These are phyloP conservation scores for Friedmanniomyces simplex DNA, from an alignment of 495 filamentous ascomycete genomes.

Conservation along the genomic window DNA sequence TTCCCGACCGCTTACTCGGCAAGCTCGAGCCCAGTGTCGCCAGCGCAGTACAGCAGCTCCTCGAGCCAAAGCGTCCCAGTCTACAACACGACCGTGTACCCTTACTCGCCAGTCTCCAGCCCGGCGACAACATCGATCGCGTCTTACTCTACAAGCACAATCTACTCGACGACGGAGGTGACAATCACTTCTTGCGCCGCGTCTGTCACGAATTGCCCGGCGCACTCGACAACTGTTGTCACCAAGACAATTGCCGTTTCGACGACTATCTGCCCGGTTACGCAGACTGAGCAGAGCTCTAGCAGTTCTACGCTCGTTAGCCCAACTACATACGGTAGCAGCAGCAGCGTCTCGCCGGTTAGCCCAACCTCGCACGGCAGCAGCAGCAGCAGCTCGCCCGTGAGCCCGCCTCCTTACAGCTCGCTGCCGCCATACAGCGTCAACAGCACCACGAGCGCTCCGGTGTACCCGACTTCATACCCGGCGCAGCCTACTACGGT, in stretches of 20 bases:
- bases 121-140: no score
- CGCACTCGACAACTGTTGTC: conserved; percentile 3
- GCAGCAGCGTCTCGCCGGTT: conserved; percentile 5
- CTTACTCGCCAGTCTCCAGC: no score
- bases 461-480: neutral
- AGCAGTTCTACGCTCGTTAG: conserved; percentile 8
- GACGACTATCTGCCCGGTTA: conserved; percentile 30
- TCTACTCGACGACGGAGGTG: conserved; percentile 5
- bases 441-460: conserved; percentile 1
- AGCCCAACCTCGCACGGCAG: neutral
- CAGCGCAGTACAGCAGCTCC: conserved; percentile 13
- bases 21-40: conserved; percentile 27
- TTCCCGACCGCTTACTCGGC: conserved; percentile 27
- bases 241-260: neutral
- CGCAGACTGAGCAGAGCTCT: conserved; percentile 28
- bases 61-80: conserved; percentile 17
- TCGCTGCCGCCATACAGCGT: neutral
- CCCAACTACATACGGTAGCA: no score
- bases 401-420: neutral
- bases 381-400: conserved; percentile 6
- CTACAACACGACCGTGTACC: neutral
- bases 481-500: conserved; percentile 5
- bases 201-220: neutral
- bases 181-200: neutral
- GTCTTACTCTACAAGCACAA: neutral